Evolutionary conservation across 768 basidiomycete species (phyloP), one percentile per base, ranked within the genome.

Genomic region (Gymnopilus dilepis): DNA sequence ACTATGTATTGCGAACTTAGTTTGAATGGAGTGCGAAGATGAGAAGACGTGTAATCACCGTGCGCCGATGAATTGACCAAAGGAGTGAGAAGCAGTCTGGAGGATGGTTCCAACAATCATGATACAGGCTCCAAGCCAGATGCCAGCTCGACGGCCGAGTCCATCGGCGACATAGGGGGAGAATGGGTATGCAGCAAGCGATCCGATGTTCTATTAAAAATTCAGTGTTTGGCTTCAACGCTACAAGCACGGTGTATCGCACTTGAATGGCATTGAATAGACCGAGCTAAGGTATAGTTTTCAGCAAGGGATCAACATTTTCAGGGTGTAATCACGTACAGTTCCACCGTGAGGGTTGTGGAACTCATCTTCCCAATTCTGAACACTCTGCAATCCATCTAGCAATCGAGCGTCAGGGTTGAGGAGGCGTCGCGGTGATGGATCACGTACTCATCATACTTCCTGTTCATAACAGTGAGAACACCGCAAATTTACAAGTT

Each of bases 61-160:
- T 57, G 88, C 84, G 30, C 86, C 86, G 63, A 89, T 87, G 76
- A 89, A 89, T 83, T 88, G 86, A 50, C 80, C 79, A 38, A 88
- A 79, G 38, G 82, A 83, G 60, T 83, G 78, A 6, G 87, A 79
- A 9, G 85, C 85, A 0, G 85, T 82, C 68, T 90, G 88, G 42
- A 88, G 33, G 40, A 80, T 82, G 4, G 83, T 85, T 12, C 80
- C 89, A 30, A 78, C 73, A 34, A 83, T 76, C 86, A 90, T 88
- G 68, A 88, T 78, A 24, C 69, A 41, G 4, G 87, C 86, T 34
- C 89, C 89, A 24, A 88, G 65, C 69, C 84, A 80, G 24, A 90
- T 80, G n/a, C 85, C 77, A 3, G 71, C 69, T 19, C 86, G 80
- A 65, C 89, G 84, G 37, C 89, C 89, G 30, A 90, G 67, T 19